Percentiles rank a stretch among this genome's conserved stretches.
phyloP scores from a whole-genome alignment of 345 rosid species.

The Bretschneidera sinensis region DNA sequence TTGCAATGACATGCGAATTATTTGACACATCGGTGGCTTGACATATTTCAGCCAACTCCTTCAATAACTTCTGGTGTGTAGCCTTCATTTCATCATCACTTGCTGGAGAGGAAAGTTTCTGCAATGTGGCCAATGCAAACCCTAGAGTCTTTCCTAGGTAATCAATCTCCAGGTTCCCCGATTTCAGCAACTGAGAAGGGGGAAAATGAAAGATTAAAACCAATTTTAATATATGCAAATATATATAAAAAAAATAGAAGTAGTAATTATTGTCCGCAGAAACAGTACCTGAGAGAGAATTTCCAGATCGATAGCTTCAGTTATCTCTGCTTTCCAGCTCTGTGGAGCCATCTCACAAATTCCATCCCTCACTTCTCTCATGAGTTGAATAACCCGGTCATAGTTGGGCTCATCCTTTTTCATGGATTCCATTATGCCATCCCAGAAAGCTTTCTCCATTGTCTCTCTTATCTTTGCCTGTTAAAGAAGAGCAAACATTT shows the following conservation, averaged over 20 bases:
- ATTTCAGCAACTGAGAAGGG: conserved; percentile 53
- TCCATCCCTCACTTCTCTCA: conserved; percentile 89
- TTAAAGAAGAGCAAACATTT: conserved; percentile 9
- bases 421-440: conserved; percentile 60
- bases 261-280: no score
- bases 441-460: conserved; percentile 95
- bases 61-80: conserved; percentile 42
- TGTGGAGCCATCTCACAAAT: conserved; percentile 77
- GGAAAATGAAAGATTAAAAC: conserved; percentile 4
- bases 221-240: neutral
- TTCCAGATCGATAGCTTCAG: conserved; percentile 65
- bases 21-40: conserved; percentile 40
- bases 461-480: conserved; percentile 68
- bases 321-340: conserved; percentile 74
- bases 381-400: conserved; percentile 60
- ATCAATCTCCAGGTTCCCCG: conserved; percentile 62
- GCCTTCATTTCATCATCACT: conserved; percentile 59
- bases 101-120: conserved; percentile 76
- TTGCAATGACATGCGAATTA: conserved; percentile 46
- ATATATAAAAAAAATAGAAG: neutral
- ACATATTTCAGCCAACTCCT: conserved; percentile 56
- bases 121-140: conserved; percentile 65
- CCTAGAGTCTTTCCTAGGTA: conserved; percentile 76
- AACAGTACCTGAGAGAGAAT: conserved; percentile 65
- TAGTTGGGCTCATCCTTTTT: conserved; percentile 56